These are phyloP conservation scores for Rhizopus stolonifer DNA, from an alignment of 371 early-diverging fungal species.

Conservation along the genomic window DNA sequence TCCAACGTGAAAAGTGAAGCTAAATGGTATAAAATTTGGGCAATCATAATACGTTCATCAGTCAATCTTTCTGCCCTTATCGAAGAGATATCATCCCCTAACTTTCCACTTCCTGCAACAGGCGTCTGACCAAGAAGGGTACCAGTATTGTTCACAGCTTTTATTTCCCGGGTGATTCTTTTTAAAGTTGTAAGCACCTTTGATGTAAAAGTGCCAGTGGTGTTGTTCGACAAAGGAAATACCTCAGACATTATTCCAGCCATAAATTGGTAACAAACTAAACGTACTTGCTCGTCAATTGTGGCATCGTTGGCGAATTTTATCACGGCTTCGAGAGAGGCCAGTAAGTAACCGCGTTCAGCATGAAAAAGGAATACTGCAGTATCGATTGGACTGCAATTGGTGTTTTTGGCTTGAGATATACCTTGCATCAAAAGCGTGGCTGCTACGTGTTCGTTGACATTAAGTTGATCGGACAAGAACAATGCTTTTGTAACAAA, in stretches of 20 bases:
- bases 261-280: slow-evolving; percentile 30
- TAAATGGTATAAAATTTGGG: slow-evolving; percentile 58
- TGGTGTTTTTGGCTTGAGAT: slow-evolving; percentile 47
- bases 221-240: not conserved
- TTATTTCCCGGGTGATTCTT: slow-evolving; percentile 20
- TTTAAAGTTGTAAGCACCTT: slow-evolving; percentile 25
- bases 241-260: slow-evolving; percentile 19
- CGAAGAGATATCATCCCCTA: slow-evolving; percentile 48
- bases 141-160: slow-evolving; percentile 30
- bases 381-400: slow-evolving; percentile 61
- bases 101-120: slow-evolving; percentile 28
- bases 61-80: slow-evolving; percentile 44
- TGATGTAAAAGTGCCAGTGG: slow-evolving; percentile 13
- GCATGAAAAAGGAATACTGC: slow-evolving; percentile 70
- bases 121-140: slow-evolving; percentile 29
- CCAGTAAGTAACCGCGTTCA: slow-evolving; percentile 66
- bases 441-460: slow-evolving; percentile 80
- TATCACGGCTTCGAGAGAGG: slow-evolving; percentile 62
- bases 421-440: slow-evolving; percentile 68
- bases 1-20: slow-evolving; percentile 53
- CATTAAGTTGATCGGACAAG: slow-evolving; percentile 77
- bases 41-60: slow-evolving; percentile 62
- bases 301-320: slow-evolving; percentile 49
- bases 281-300: slow-evolving; percentile 52
- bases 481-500: slow-evolving; percentile 66